Evolutionary conservation across 495 filamentous ascomycete genomes (phyloP).

Genomic region (Penicillium daleae): DNA sequence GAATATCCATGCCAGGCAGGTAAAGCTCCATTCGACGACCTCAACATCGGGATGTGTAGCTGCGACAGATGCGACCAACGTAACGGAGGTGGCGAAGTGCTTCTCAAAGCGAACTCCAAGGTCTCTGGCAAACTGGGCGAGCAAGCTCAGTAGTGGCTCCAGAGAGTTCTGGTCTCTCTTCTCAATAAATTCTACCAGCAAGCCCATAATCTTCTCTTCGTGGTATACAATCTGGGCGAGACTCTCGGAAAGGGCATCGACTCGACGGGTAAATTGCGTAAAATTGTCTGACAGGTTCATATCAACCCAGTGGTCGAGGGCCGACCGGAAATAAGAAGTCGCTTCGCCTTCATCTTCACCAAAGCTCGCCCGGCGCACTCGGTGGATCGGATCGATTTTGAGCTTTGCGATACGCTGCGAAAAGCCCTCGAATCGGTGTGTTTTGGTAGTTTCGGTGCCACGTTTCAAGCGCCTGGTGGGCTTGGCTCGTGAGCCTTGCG

Average conservation of each 20-base stretch:
- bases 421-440: constrained; percentile 90
- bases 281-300: constrained; percentile 85
- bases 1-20: constrained; percentile 91
- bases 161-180: constrained; percentile 72
- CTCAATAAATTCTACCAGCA: constrained; percentile 77
- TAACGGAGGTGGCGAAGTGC: constrained; percentile 74
- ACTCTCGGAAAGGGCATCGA: constrained; percentile 79
- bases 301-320: constrained; percentile 86
- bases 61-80: constrained; percentile 66
- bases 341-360: constrained; percentile 70
- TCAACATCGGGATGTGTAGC: constrained; percentile 68
- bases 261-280: constrained; percentile 69
- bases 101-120: constrained; percentile 86
- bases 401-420: constrained; percentile 90
- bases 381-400: constrained; percentile 88
- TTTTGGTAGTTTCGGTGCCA: constrained; percentile 73
- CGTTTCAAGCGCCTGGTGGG: constrained; percentile 62
- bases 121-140: constrained; percentile 91
- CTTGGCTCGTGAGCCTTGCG: constrained; percentile 67
- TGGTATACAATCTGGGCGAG: constrained; percentile 90
- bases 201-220: constrained; percentile 78
- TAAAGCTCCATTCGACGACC: constrained; percentile 96
- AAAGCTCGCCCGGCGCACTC: constrained; percentile 79
- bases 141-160: constrained; percentile 81
- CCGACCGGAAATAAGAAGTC: constrained; percentile 79